Base-by-base conservation (phyloP, 169 alveolate species). In the Ichthyophthirius multifiliis region DNA sequence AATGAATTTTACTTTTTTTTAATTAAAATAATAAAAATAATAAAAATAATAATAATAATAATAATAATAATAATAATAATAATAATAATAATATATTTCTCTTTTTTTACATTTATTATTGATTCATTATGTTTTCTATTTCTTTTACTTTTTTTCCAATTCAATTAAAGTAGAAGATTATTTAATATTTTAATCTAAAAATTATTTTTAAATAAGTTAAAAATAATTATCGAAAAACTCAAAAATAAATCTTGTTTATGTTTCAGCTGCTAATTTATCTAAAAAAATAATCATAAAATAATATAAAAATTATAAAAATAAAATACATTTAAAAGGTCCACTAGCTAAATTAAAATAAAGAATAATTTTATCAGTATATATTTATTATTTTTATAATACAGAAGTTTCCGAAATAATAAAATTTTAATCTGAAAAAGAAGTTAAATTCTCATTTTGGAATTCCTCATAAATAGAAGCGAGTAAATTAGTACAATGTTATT, bases 161-260 rank as follows among this genome's bases (percentile, higher is more conserved):
- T n/a, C n/a, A n/a, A n/a, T n/a, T n/a, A n/a, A n/a, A n/a, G n/a
- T n/a, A n/a, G n/a, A n/a, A n/a, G n/a, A n/a, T 55, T 55, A 9
- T 6, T 55, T 1, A 20, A 55, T 23, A 5, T 27, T 3, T 15
- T 55, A 27, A 5, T 55, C 31, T 6, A 23, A 27, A 39, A 55
- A 55, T 27, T 55, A 39, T 0, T 55, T 39, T 23, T 55, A 55
- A 55, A 55, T 18, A 39, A 27, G 39, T n/a, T 55, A 27, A 55
- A 55, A 55, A 27, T 27, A 55, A n/a, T 55, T 27, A 55, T 55
- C 71, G 13, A 55, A 55, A 7, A 55, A 55, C 16, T 55, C 71
- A 27, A 55, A 55, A 55, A 39, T 55, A 27, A 55, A 55, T 55
- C 71, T 55, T 20, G 71, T 55, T n/a, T 55, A 55, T 10, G 71